Evolutionary conservation across 2,329 filamentous ascomycete genomes (phyloP).

Genomic region (Cryphonectria naterciae): DNA sequence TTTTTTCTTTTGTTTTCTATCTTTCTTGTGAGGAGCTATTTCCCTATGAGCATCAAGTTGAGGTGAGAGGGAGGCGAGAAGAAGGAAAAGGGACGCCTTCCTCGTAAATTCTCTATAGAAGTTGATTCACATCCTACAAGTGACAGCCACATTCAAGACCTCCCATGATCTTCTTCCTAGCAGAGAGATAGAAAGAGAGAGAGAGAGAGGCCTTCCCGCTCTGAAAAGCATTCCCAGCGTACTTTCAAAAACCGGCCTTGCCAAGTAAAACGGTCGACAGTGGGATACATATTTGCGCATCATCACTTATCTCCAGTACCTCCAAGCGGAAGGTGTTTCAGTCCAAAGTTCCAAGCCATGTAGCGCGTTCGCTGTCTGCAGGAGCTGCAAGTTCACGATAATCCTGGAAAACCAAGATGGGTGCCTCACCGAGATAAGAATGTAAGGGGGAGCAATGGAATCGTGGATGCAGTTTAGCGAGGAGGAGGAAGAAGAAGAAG

Average conservation of each 20-base stretch:
- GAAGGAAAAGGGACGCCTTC: neutral
- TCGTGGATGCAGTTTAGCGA: neutral
- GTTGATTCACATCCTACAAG: no score
- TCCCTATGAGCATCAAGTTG: neutral
- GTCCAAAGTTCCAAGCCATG: no score
- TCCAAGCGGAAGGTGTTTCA: neutral
- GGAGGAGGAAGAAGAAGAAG: neutral
- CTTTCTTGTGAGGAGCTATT: neutral
- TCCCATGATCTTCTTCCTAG: no score
- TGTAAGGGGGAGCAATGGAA: neutral
- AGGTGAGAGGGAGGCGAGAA: neutral
- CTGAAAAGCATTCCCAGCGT: neutral
- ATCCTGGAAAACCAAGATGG: neutral
- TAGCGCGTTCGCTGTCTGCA: neutral
- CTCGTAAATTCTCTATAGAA: neutral
- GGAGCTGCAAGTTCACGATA: neutral
- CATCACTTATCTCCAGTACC: neutral
- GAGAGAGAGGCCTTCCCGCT: neutral
- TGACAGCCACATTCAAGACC: no score
- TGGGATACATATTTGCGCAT: neutral
- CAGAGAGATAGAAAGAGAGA: neutral
- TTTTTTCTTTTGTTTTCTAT: no score
- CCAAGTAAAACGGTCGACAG: neutral
- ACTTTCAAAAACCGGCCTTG: neutral
- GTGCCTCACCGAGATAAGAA: neutral